Percentiles rank a stretch among this genome's conserved stretches.
Evolutionary conservation across 2,329 filamentous ascomycete species (phyloP).

Genomic region (Xylariaceae sp.): DNA sequence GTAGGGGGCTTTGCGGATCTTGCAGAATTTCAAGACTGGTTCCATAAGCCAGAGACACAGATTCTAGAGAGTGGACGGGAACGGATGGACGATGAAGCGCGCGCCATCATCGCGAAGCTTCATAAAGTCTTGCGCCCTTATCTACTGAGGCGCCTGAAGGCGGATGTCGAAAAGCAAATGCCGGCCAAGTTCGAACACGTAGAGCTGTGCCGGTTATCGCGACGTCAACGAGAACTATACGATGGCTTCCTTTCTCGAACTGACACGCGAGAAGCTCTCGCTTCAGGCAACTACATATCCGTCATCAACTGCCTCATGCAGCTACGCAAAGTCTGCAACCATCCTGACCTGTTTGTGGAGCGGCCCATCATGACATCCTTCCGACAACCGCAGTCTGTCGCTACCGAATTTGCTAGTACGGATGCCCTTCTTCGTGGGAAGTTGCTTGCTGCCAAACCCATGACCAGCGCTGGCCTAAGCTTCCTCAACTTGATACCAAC

Average conservation of each 20-base stretch:
- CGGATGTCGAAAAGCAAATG: slow-evolving; percentile 98
- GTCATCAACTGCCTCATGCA: slow-evolving; percentile 99
- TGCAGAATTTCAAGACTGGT: slow-evolving; percentile 95
- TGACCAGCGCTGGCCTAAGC: slow-evolving; percentile 62
- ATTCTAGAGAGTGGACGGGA: slow-evolving; percentile 93
- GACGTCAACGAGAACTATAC: slow-evolving; percentile 90
- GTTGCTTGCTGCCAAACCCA: slow-evolving; percentile 56
- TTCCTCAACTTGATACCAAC: slow-evolving; percentile 77
- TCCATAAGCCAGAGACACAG: slow-evolving; percentile 90
- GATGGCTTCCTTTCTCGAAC: slow-evolving; percentile 91
- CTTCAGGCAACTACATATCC: slow-evolving; percentile 91
- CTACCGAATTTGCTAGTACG: slow-evolving; percentile 66
- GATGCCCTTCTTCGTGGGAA: slow-evolving; percentile 64
- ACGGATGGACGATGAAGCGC: slow-evolving; percentile 89
- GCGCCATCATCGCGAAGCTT: slow-evolving; percentile 84
- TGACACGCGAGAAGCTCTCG: slow-evolving; percentile 81
- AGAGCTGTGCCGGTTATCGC: slow-evolving; percentile 89
- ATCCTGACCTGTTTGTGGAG: slow-evolving; percentile 94
- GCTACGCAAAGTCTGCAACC: slow-evolving; percentile 94
- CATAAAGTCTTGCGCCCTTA: slow-evolving; percentile 93
- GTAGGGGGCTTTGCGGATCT: slow-evolving; percentile 88
- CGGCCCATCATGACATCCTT: slow-evolving; percentile 96
- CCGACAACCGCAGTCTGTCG: slow-evolving; percentile 76
- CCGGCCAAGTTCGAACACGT: slow-evolving; percentile 97
- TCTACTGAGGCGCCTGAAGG: slow-evolving; percentile 82